Evolutionary conservation across 495 filamentous ascomycete genomes (phyloP), one percentile per base, ranked within the genome.

Genomic region (Penicillium odoratum): DNA sequence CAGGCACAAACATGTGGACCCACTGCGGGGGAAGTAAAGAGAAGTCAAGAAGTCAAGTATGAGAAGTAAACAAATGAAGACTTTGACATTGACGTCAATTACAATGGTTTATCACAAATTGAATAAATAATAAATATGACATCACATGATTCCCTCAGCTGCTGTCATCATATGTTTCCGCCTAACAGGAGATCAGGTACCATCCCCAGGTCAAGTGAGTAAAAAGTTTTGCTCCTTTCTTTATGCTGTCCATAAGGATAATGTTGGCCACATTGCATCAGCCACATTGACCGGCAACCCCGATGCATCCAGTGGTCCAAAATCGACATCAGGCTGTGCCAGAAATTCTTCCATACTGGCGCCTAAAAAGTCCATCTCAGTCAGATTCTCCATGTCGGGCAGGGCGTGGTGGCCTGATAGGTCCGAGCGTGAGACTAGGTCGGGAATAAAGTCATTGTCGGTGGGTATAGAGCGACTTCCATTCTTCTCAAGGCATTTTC

Each of bases 1-100:
- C 69, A 75, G 73, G 73, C 69, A 75, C 63, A 61, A 60, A 72
- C 67, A 58, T 55, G 26, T 48, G 26, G 64, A 60, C 61, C 66
- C 72, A 74, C 72, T 72, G 69, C 67, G 68, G 71, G 70, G 70
- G 69, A 36, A 36, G 56, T n/a, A 40, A 16, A 16, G 2, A 40
- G 38, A 40, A 40, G 11, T 5, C 4, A 13, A 16, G 38, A 40
- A 40, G 11, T 16, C 1, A 40, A 16, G 15, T n/a, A 16, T 15
- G 16, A 40, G n/a, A 2, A 40, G n/a, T 16, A 5, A 16, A 40
- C 5, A 33, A 33, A 10, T 33, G 21, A 21, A 21, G 21, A 33
- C n/a, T 33, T 33, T 3, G 9, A 10, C 4, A 15, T 40, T 40
- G 38, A 16, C 15, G 38, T 15, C 33, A 40, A 15, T 40, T 15